Base-by-base conservation (phyloP, 805 yeast genomes). In the Suhomyces kilbournensis region DNA sequence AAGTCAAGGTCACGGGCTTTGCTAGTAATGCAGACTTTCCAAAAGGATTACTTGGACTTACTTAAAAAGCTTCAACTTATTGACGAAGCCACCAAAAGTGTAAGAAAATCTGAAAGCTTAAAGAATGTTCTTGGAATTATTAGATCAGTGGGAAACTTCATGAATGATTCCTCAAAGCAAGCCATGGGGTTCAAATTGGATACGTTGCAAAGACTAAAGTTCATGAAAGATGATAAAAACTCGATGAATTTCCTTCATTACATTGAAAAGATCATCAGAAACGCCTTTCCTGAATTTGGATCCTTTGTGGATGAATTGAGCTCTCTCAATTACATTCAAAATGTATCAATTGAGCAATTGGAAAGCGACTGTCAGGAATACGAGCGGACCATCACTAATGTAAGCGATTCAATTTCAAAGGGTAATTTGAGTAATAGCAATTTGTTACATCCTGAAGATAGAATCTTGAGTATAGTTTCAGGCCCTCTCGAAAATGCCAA, bases 141-240 rank as follows among this genome's bases (percentile, higher is more conserved):
- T 55, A 75, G 92, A 56, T 85, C 92, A 3, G 94, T 94, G 48
- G 99, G 99, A 53, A 94, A 94, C 67, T 93, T 85, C 67, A 94
- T 94, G 99, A 94, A 96, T 66, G 97, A 91, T 62, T 75, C 83
- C n/a, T 77, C 90, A 2, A 92, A 91, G 61, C 96, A 91, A 66
- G 98, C 97, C 1, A 80, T 82, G 58, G 99, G 99, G 3, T 96
- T 96, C 77, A 87, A 88, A 62, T 74, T 94, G 54, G 86, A 89
- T 44, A 89, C 97, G n/a, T 76, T 94, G 49, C 97, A 91, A 63
- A 76, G 98, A 59, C 77, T 94, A 53, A 89, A 87, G 30, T 91
- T 96, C 59, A 85, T 96, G 71, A 94, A 94, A 65, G 97, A 93
- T 69, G 90, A 87, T 25, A 81, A 84, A 53, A 92, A 93, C 65